Evolutionary conservation across 2,329 filamentous ascomycete species (phyloP).

Genomic region (Xylariaceae sp.): DNA sequence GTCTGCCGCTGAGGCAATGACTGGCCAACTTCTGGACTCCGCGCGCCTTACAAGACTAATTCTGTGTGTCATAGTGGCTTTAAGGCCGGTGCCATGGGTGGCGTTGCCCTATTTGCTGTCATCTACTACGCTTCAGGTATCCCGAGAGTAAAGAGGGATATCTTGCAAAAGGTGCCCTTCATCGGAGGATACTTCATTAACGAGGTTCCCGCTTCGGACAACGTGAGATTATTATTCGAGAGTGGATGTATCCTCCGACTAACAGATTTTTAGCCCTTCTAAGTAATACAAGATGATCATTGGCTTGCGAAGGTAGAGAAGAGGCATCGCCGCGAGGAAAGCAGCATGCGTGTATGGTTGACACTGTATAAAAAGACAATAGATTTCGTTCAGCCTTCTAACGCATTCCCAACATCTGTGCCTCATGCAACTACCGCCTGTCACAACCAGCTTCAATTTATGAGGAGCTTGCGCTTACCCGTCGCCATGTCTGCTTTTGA

Average conservation of each 20-base stretch:
- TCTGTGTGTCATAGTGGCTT: slow-evolving; percentile 37
- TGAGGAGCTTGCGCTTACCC: too few relatives aligned
- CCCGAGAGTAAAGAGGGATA: slow-evolving; percentile 54
- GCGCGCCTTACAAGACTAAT: too few relatives aligned
- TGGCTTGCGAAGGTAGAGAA: slow-evolving; percentile 6
- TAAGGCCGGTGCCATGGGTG: slow-evolving; percentile 52
- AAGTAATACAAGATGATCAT: slow-evolving; percentile 5
- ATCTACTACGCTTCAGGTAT: slow-evolving; percentile 60
- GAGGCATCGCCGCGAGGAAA: slow-evolving; percentile 10
- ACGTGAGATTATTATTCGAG: slow-evolving; percentile 39
- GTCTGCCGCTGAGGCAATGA: too few relatives aligned
- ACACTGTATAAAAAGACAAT: slow-evolving; percentile 25
- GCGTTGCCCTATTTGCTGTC: slow-evolving; percentile 51
- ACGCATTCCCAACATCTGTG: neutral
- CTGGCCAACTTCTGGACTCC: too few relatives aligned
- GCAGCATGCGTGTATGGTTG: slow-evolving; percentile 19
- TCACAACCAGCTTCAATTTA: too few relatives aligned
- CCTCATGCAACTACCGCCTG: too few relatives aligned
- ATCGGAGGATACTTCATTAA: slow-evolving; percentile 47
- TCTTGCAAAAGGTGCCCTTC: slow-evolving; percentile 57
- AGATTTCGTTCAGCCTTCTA: slow-evolving; percentile 20
- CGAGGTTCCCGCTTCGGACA: slow-evolving; percentile 56
- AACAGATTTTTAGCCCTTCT: slow-evolving; percentile 20
- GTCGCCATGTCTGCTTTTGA: too few relatives aligned
- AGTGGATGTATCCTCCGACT: neutral